Percentiles rank a stretch among this genome's conserved stretches.
Conservation (phyloP, 2,329 filamentous ascomycete genomes). For the Aspergillus candidus region DNA sequence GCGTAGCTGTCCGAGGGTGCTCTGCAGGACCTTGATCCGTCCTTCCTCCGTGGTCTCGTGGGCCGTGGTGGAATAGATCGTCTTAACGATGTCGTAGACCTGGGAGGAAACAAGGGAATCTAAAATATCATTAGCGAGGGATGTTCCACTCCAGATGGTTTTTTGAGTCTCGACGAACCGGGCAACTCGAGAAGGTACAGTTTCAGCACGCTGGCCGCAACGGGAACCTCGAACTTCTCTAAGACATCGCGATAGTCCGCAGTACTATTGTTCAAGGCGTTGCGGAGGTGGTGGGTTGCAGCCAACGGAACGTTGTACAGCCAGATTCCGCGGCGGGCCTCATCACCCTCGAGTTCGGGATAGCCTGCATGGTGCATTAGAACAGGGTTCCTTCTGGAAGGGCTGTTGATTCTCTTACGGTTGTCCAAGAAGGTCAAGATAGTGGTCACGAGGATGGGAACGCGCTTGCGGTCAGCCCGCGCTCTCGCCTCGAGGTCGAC, state of each 20-base stretch:
- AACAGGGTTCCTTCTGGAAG: too few species aligned
- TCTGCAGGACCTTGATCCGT: conserved; percentile 85
- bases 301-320: conserved; percentile 81
- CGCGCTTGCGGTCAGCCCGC: conserved; percentile 87
- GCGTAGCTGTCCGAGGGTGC: conserved; percentile 87
- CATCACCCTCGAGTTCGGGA: conserved; percentile 93
- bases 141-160: background rate
- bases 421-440: conserved; percentile 93
- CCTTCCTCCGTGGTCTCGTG: conserved; percentile 70
- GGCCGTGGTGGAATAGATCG: conserved; percentile 80
- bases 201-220: conserved; percentile 86
- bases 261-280: conserved; percentile 81
- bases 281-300: conserved; percentile 77
- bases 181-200: conserved; percentile 92
- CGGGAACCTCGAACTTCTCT: conserved; percentile 85
- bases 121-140: conserved; percentile 31
- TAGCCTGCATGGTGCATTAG: conserved; percentile 54
- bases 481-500: conserved; percentile 95
- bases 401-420: conserved; percentile 40
- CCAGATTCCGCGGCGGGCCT: conserved; percentile 88
- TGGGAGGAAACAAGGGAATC: conserved; percentile 98
- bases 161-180: conserved; percentile 51
- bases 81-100: conserved; percentile 97
- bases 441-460: conserved; percentile 85
- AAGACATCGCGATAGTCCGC: conserved; percentile 68